These are phyloP conservation scores for Ceratocystis cubensis DNA, from an alignment of 2,329 filamentous ascomycete genomes.

Conservation along the genomic window DNA sequence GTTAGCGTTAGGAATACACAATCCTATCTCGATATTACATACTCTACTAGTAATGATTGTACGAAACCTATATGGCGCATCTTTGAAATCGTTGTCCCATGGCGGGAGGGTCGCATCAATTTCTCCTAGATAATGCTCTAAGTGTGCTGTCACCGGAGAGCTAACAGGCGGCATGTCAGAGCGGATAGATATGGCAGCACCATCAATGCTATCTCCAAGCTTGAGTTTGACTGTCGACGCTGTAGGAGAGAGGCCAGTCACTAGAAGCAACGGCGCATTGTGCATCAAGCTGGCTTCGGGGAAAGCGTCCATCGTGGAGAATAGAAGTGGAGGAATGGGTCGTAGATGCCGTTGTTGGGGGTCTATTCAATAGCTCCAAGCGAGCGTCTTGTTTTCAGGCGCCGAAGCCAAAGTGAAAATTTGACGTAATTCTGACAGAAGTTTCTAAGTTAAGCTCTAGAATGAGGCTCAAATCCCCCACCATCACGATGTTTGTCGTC, in stretches of 20 bases:
- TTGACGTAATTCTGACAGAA: too few relatives aligned
- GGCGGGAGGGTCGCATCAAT: constrained; percentile 52
- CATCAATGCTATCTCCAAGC: constrained; percentile 10
- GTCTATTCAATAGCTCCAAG: background rate
- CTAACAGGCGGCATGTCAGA: constrained; percentile 60
- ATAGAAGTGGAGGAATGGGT: background rate
- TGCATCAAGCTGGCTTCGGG: constrained; percentile 69
- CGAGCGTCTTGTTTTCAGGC: background rate
- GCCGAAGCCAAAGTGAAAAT: too few relatives aligned
- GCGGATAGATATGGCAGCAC: constrained; percentile 32
- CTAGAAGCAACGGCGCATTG: constrained; percentile 71
- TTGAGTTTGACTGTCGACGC: constrained; percentile 6
- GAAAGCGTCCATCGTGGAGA: constrained; percentile 59
- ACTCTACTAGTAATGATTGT: constrained; percentile 71
- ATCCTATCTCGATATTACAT: constrained; percentile 27
- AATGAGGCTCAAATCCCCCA: constrained; percentile 2
- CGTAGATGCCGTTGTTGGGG: background rate
- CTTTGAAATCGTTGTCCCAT: constrained; percentile 51
- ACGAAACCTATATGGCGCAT: constrained; percentile 47
- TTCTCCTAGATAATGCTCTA: constrained; percentile 54
- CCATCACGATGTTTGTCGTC: constrained; percentile 12
- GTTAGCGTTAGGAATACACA: constrained; percentile 13
- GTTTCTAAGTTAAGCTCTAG: too few relatives aligned
- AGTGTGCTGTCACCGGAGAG: constrained; percentile 48
- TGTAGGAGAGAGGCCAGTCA: constrained; percentile 53